Evolutionary conservation across 2,329 filamentous ascomycete species (phyloP).

Genomic region (Fusarium compactum): DNA sequence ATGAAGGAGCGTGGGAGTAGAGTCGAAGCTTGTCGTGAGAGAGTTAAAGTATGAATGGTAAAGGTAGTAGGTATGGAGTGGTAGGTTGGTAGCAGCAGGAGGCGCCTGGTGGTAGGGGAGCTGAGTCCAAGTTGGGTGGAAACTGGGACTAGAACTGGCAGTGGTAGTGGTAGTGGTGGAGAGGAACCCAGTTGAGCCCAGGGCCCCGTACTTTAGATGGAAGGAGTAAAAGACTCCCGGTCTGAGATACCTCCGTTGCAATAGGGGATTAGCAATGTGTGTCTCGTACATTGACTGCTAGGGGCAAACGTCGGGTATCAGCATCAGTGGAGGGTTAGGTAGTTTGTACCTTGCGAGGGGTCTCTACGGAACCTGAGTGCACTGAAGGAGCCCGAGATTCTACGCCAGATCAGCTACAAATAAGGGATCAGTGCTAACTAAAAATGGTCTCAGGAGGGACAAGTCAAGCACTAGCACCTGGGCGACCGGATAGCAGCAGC

Average conservation of each 20-base stretch:
- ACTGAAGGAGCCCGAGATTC: constrained; percentile 10
- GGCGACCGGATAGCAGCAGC: constrained; percentile 30
- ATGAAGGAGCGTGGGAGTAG: constrained; percentile 49
- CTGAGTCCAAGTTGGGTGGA: constrained; percentile 38
- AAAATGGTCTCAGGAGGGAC: constrained; percentile 23
- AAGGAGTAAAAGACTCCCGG: constrained; percentile 18
- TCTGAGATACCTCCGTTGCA: constrained; percentile 22
- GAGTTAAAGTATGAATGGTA: constrained; percentile 23
- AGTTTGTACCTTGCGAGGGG: constrained; percentile 4
- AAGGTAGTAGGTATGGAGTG: constrained; percentile 37
- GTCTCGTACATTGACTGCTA: constrained; percentile 11
- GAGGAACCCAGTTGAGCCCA: constrained; percentile 17
- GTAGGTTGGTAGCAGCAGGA: constrained; percentile 38
- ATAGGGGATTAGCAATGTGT: constrained; percentile 33
- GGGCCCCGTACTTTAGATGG: constrained; percentile 12
- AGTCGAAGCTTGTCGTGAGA: constrained; percentile 49
- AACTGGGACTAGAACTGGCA: constrained; percentile 15
- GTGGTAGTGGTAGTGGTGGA: constrained; percentile 24
- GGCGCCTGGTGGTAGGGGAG: constrained; percentile 44
- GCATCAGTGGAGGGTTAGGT: constrained; percentile 9
- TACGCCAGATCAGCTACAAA: constrained; percentile 31
- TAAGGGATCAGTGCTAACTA: constrained; percentile 20
- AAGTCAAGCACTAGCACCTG: constrained; percentile 5
- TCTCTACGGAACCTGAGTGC: constrained; percentile 6
- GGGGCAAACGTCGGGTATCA: constrained; percentile 35